Evolutionary conservation across 306 rosid genomes (phyloP).

Genomic region (Aeschynomene evenia): DNA sequence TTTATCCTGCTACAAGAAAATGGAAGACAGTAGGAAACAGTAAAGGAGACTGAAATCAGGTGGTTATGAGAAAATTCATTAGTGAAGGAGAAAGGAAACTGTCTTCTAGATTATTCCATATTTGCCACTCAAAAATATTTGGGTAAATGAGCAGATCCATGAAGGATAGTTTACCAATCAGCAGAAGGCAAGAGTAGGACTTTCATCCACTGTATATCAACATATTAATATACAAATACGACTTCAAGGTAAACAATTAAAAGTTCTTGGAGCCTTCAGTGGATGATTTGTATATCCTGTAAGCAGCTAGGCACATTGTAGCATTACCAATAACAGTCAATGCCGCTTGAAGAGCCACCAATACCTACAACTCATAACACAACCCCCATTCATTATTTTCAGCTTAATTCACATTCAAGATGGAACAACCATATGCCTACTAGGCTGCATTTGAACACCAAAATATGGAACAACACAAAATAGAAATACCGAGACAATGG

Average conservation of each 20-base stretch:
- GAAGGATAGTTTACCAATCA: constrained; percentile 27
- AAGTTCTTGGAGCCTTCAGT: constrained; percentile 54
- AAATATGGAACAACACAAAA: too few relatives aligned
- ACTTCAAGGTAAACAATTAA: constrained; percentile 28
- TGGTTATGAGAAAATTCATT: background rate
- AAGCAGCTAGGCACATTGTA: constrained; percentile 91
- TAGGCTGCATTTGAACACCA: too few relatives aligned
- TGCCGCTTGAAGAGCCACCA: constrained; percentile 96
- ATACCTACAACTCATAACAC: constrained; percentile 56
- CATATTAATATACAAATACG: constrained; percentile 5
- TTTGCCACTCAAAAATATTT: background rate
- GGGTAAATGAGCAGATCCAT: background rate
- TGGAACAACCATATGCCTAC: constrained; percentile 15
- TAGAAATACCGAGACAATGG: too few relatives aligned
- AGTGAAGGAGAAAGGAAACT: background rate
- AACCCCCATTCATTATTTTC: constrained; percentile 16
- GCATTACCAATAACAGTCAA: constrained; percentile 82
- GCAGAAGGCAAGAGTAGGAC: constrained; percentile 19
- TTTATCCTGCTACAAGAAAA: constrained; percentile 13
- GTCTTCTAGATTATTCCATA: constrained; percentile 17
- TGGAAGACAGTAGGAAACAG: background rate
- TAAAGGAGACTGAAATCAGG: background rate
- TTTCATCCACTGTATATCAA: background rate
- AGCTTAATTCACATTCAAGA: constrained; percentile 22
- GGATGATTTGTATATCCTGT: constrained; percentile 75